Base-by-base conservation (phyloP, 805 yeast genomes). In the Lipomyces yamanashiensis region DNA sequence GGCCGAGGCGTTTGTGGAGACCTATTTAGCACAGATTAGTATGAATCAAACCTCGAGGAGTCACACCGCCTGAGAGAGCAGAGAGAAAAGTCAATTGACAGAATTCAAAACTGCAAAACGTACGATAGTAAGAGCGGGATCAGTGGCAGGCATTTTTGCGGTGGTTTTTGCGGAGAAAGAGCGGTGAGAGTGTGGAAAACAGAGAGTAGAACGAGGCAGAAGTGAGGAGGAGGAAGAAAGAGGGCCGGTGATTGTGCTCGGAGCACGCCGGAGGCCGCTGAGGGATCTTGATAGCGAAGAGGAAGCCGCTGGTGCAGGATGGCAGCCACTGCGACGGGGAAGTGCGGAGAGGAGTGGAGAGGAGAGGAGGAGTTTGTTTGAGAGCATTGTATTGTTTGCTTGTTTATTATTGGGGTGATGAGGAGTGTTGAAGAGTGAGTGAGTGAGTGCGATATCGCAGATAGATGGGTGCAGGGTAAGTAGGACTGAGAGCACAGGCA, bases 1-100 rank as follows among this genome's bases (percentile, higher is more conserved):
- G 70, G 99, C 98, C 43, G 98, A 97, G 70, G 80, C 81, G 67
- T 85, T 80, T 58, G 96, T 85, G 71, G 83, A 81, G 63, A 90
- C 67, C 71, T 59, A 41, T 12, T 12, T 17, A 43, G 33, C 23
- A 28, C 28, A 47, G 28, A 17, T 12, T 43, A 34, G 41, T 33
- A 41, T n/a, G 13, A 15, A 10, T 19, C 34, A 40, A 17, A 2
- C 21, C 53, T 17, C 53, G 15, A 19, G 34, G 28, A 37, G n/a
- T 39, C 28, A n/a, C 12, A 33, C n/a, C 8, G 36, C 36, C 9
- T 2, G 7, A 47, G 13, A n/a, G 33, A 1, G 10, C 36, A 21
- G 12, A 21, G 37, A 39, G 13, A 19, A 13, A 43, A 17, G 39
- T 8, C 45, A 37, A 40, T 13, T 15, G 4, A 40, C 13, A 37